Evolutionary conservation across 805 yeast species (phyloP).

Genomic region (Alloascoidea hylecoeti): DNA sequence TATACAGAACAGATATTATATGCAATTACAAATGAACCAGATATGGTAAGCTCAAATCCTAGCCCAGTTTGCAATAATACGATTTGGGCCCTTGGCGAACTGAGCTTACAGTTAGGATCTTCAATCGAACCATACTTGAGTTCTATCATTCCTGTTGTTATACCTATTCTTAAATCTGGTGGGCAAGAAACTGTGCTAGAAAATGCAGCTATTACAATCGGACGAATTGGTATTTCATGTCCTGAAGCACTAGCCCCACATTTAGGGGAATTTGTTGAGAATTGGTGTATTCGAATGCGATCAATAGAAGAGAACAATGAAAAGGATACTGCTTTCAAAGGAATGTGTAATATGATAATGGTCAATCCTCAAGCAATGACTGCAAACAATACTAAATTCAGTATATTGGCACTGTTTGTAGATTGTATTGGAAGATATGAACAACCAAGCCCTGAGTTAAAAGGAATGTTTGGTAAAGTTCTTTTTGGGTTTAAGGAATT

Average conservation of each 20-base stretch:
- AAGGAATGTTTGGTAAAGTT: neutral
- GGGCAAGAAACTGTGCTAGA: constrained; percentile 58
- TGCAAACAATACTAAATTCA: constrained; percentile 27
- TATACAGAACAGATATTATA: constrained; percentile 31
- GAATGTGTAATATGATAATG: constrained; percentile 60
- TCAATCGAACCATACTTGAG: constrained; percentile 36
- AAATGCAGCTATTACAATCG: constrained; percentile 82
- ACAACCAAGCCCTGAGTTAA: neutral
- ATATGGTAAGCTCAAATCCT: constrained; percentile 31
- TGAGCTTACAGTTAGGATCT: constrained; percentile 42
- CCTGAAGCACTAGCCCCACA: constrained; percentile 48
- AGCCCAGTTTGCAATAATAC: constrained; percentile 76
- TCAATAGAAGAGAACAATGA: constrained; percentile 70
- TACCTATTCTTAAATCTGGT: constrained; percentile 41
- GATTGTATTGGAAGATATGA: constrained; percentile 33
- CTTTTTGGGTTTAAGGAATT: neutral
- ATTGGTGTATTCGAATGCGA: constrained; percentile 62
- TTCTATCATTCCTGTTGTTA: constrained; percentile 39
- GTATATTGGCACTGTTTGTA: constrained; percentile 36
- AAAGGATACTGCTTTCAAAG: constrained; percentile 76
- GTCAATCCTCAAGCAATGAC: constrained; percentile 56
- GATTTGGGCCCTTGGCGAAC: constrained; percentile 88
- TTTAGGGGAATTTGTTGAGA: constrained; percentile 37
- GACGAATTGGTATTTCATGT: constrained; percentile 59
- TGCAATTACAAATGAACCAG: constrained; percentile 58